A percentile compares a stretch with the other conserved stretches of the same genome.
These are phyloP conservation scores for Lactarius quietus DNA, from an alignment of 768 basidiomycete species.

Conservation along the genomic window DNA sequence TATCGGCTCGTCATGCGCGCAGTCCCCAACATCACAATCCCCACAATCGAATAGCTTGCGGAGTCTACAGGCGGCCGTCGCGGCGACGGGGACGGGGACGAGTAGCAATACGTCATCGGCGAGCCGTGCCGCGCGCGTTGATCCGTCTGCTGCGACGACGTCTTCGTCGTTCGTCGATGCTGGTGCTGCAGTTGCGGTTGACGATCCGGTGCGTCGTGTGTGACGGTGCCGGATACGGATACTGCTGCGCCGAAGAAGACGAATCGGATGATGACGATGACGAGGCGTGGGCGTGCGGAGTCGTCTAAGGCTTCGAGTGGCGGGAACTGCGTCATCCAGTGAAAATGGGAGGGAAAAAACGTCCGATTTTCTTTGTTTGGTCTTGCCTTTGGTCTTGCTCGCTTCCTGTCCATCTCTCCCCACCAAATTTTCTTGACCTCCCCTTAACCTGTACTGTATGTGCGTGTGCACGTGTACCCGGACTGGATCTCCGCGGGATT, in stretches of 20 bases:
- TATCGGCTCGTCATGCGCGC: conserved; percentile 37
- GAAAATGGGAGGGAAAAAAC: background rate
- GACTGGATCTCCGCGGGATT: too few relatives aligned
- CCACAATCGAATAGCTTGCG: conserved; percentile 52
- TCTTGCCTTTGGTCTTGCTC: background rate
- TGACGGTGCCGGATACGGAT: background rate
- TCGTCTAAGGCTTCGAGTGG: too few relatives aligned
- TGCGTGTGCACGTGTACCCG: too few relatives aligned
- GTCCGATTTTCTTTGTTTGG: background rate
- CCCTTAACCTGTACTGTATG: too few relatives aligned
- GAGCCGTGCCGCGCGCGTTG: conserved; percentile 30
- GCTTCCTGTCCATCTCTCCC: background rate
- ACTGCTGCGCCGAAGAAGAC: background rate
- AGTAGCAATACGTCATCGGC: conserved; percentile 11
- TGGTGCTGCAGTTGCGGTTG: background rate
- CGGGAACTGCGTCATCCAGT: conserved; percentile 20
- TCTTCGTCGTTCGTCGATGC: background rate
- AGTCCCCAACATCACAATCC: conserved; percentile 29
- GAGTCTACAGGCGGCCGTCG: conserved; percentile 46
- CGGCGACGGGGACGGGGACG: background rate
- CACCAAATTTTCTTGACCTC: too few relatives aligned
- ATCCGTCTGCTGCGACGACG: conserved; percentile 1
- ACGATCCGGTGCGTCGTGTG: background rate
- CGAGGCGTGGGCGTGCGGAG: conserved; percentile 15
- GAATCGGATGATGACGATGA: conserved; percentile 1